Base-by-base conservation (phyloP, 1,284 basidiomycete genomes). In the Fomitiporia mediterranea region DNA sequence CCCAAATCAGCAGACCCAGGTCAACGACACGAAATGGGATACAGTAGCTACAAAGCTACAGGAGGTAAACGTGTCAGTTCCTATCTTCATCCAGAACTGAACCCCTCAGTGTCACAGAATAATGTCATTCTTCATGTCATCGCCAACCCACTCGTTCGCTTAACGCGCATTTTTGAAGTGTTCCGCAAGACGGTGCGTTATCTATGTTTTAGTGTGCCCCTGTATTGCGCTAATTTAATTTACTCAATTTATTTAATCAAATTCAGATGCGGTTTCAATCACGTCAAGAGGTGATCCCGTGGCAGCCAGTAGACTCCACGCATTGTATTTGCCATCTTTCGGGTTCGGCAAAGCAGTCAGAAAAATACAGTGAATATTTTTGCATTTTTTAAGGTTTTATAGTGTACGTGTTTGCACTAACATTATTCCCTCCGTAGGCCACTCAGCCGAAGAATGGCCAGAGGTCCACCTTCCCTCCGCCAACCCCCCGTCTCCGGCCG, bases 291-390 rank as follows among this genome's bases (percentile, higher is more conserved):
- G 57, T 59, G 5, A 52, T 59, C 8, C 57, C 57, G 27, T 59
- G 57, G 57, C 57, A 59, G 25, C 49, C 53, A 21, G 30, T 50
- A 4, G 57, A 55, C 25, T 46, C 47, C 8, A 49, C 34, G n/a
- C 57, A 55, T 32, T 59, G 57, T 38, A 52, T 55, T 13, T 59
- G 57, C 57, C 57, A 59, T 39, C 49, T 59, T 4, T 59, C 57
- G n/a, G 57, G 57, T 19, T 51, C 53, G 8, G 15, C 34, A 28
- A 50, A 46, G 25, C 15, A 30, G n/a, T 9, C 44, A 27, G 44
- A 30, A 28, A 46, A 46, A 32, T 17, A 46, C 11, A 30, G 44
- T 46, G 32, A 46, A 28, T 30, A 30, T 23, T 9, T 44, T 28
- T 15, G 13, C 5, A 23, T 46, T 30, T 28, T 46, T 28, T 28